phyloP scores from a whole-genome alignment of 768 basidiomycete genomes.

The Lentinus tigrinus region DNA sequence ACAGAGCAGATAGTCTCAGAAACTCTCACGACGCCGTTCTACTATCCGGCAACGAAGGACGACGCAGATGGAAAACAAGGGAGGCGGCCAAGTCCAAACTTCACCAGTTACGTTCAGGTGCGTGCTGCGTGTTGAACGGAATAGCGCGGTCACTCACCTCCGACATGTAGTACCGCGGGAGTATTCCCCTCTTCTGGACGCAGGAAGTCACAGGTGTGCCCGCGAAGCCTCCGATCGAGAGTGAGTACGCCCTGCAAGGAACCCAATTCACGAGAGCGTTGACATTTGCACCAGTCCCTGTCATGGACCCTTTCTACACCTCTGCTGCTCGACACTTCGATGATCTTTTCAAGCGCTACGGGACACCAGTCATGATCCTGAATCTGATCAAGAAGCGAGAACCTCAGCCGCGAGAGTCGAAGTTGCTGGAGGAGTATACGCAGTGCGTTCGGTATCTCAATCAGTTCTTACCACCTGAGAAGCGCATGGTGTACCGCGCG shows the following conservation, averaged over 20 bases:
- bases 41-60: slow-evolving; percentile 55
- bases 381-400: slow-evolving; percentile 92
- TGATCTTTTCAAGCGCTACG: slow-evolving; percentile 85
- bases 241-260: slow-evolving; percentile 45
- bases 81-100: slow-evolving; percentile 73
- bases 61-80: slow-evolving; percentile 28
- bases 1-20: slow-evolving; percentile 97
- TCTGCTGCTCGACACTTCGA: slow-evolving; percentile 94
- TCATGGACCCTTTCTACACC: slow-evolving; percentile 92
- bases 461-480: slow-evolving; percentile 84
- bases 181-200: slow-evolving; percentile 95
- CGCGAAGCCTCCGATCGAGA: slow-evolving; percentile 95
- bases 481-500: slow-evolving; percentile 87
- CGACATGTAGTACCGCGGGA: slow-evolving; percentile 73
- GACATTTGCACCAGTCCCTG: slow-evolving; percentile 22
- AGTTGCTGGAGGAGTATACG: slow-evolving; percentile 86
- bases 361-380: slow-evolving; percentile 83
- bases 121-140: no score
- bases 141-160: neutral
- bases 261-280: neutral
- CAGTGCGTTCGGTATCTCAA: slow-evolving; percentile 92
- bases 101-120: slow-evolving; percentile 94
- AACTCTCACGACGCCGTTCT: slow-evolving; percentile 85
- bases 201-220: slow-evolving; percentile 89
- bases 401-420: slow-evolving; percentile 81